Conservation (phyloP, 257 asterid species). For the Plantago major region DNA sequence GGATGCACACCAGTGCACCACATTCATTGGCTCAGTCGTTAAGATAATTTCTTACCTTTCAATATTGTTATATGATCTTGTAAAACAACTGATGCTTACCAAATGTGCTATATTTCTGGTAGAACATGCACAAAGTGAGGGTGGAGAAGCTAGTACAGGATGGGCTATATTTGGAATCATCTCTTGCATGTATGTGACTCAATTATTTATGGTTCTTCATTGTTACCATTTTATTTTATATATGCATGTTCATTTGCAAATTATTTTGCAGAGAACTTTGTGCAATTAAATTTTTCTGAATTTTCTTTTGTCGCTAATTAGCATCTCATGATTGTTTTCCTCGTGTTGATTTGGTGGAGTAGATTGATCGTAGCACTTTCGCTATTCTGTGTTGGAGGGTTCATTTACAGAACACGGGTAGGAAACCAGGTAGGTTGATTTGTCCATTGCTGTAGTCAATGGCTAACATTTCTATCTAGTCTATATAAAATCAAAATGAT, state of each 20-base stretch:
- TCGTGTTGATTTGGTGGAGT: conserved; percentile 30
- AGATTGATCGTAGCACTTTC: conserved; percentile 59
- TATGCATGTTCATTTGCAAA: too few relatives aligned
- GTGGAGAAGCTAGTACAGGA: conserved; percentile 55
- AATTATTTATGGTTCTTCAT: conserved; percentile 6
- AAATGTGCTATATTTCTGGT: conserved; percentile 16
- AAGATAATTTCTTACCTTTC: not conserved
- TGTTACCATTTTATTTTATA: not conserved
- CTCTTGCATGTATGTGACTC: conserved; percentile 73
- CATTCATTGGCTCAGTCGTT: conserved; percentile 4
- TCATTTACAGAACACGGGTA: conserved; percentile 62
- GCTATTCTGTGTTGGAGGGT: conserved; percentile 74
- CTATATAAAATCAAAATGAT: too few relatives aligned
- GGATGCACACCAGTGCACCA: conserved; percentile 12
- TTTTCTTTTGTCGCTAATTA: conserved; percentile 5
- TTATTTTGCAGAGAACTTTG: not conserved
- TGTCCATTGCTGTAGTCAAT: conserved; percentile 11
- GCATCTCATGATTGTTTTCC: conserved; percentile 3
- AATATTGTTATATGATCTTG: too few relatives aligned
- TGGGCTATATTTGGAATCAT: conserved; percentile 89
- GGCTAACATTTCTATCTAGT: not conserved
- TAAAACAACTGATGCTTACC: conserved; percentile 8
- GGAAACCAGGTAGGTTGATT: conserved; percentile 51
- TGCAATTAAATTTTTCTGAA: not conserved
- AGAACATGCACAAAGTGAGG: conserved; percentile 57